phyloP scores from a whole-genome alignment of 2,329 filamentous ascomycete genomes.

The Exophiala calicioides region DNA sequence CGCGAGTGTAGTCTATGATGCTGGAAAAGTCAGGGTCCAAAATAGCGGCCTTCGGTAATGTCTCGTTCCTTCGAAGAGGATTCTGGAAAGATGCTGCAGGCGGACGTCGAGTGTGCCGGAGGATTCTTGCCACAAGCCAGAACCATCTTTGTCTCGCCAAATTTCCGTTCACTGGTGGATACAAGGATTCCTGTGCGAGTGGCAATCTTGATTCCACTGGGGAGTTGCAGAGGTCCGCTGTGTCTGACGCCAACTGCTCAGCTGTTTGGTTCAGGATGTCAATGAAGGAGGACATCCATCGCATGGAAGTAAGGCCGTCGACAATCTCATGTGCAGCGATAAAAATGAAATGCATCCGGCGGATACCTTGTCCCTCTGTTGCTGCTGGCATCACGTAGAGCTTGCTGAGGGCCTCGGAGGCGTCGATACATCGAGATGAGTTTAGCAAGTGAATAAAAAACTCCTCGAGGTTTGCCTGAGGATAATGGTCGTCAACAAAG shows the following conservation, averaged over 20 bases:
- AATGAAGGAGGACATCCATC: conserved; percentile 26
- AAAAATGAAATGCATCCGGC: conserved; percentile 17
- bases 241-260: conserved; percentile 3
- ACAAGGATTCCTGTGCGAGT: conserved; percentile 29
- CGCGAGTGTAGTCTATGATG: conserved; percentile 22
- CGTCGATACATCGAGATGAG: conserved; percentile 24
- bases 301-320: conserved; percentile 26
- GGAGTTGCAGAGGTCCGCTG: conserved; percentile 7
- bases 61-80: conserved; percentile 18
- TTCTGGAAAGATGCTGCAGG: conserved; percentile 29
- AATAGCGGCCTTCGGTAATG: conserved; percentile 3
- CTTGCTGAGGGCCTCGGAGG: conserved; percentile 15
- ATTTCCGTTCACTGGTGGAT: conserved; percentile 22
- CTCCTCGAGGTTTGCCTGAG: conserved; percentile 15
- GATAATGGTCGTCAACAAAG: conserved; percentile 24
- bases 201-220: conserved; percentile 18
- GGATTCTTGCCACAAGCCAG: conserved; percentile 27
- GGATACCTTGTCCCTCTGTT: conserved; percentile 1
- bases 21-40: conserved; percentile 18
- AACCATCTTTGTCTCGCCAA: conserved; percentile 24
- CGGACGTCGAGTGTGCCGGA: conserved; percentile 23
- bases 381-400: conserved; percentile 26
- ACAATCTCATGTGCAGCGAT: conserved; percentile 27
- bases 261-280: conserved; percentile 22
- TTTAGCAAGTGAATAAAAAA: conserved; percentile 28